These are phyloP conservation scores for Physcia stellaris DNA, from an alignment of 495 filamentous ascomycete species.

Conservation along the genomic window DNA sequence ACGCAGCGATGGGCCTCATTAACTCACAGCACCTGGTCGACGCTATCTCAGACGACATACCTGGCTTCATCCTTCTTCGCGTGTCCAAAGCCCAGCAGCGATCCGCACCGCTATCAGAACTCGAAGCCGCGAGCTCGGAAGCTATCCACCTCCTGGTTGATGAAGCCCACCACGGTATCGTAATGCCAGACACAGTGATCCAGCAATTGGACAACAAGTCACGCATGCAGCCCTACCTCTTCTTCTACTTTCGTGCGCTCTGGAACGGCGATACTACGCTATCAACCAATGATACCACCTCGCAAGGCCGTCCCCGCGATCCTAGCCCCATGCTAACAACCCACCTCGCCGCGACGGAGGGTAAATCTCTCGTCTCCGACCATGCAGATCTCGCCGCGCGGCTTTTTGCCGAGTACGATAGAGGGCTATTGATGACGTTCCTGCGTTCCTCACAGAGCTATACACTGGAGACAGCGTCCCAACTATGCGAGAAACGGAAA, in stretches of 20 bases:
- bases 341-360: conserved; percentile 37
- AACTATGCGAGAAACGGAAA: conserved; percentile 61
- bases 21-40: conserved; percentile 72
- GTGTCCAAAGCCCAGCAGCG: conserved; percentile 60
- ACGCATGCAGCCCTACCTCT: conserved; percentile 40
- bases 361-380: conserved; percentile 64
- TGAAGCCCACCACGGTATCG: conserved; percentile 77
- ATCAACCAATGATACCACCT: conserved; percentile 10
- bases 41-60: conserved; percentile 74
- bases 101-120: conserved; percentile 50
- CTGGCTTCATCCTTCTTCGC: conserved; percentile 73
- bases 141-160: conserved; percentile 77
- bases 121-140: conserved; percentile 66
- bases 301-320: conserved; percentile 23
- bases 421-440: conserved; percentile 68
- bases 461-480: conserved; percentile 59
- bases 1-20: conserved; percentile 74
- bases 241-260: conserved; percentile 76
- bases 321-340: conserved; percentile 22
- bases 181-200: conserved; percentile 65
- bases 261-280: conserved; percentile 58
- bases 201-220: conserved; percentile 42
- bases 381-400: conserved; percentile 75
- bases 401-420: conserved; percentile 75
- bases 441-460: conserved; percentile 75